These are phyloP conservation scores for Mortierella antarctica DNA, from an alignment of 192 early-diverging fungal genomes.

Conservation along the genomic window DNA sequence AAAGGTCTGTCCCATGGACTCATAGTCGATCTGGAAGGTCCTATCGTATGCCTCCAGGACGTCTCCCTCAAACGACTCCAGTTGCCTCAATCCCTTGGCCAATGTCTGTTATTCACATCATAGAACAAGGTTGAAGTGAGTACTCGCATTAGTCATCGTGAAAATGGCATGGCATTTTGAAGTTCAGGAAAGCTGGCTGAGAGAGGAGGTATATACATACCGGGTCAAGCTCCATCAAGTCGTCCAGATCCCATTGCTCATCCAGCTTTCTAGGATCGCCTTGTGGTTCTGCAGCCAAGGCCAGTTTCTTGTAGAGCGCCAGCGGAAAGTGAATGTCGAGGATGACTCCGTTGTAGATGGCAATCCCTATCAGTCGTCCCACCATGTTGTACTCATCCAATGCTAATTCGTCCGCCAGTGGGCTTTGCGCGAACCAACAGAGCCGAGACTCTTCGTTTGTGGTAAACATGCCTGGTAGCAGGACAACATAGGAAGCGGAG, in stretches of 20 bases:
- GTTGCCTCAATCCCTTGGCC: slow-evolving; percentile 77
- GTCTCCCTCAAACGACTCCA: slow-evolving; percentile 74
- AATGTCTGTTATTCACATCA: slow-evolving; percentile 66
- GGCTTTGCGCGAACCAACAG: slow-evolving; percentile 84
- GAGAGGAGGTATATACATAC: slow-evolving; percentile 34
- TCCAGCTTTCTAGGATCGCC: slow-evolving; percentile 51
- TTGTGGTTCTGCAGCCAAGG: slow-evolving; percentile 18
- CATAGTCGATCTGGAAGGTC: slow-evolving; percentile 85
- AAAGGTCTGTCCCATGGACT: slow-evolving; percentile 68
- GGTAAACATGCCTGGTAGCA: slow-evolving; percentile 68
- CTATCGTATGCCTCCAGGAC: slow-evolving; percentile 82
- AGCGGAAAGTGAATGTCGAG: slow-evolving; percentile 91
- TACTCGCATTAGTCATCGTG: too few relatives aligned
- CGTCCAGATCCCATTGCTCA: slow-evolving; percentile 71
- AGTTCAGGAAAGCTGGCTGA: background rate
- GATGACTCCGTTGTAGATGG: slow-evolving; percentile 93
- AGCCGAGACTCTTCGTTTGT: slow-evolving; percentile 85
- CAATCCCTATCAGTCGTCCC: slow-evolving; percentile 89
- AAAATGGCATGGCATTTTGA: too few relatives aligned
- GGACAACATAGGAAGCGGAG: slow-evolving; percentile 20
- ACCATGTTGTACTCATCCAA: slow-evolving; percentile 88
- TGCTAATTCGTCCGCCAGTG: slow-evolving; percentile 58
- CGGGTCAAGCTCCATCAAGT: slow-evolving; percentile 82
- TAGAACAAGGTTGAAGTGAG: background rate
- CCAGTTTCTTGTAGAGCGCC: slow-evolving; percentile 90